Conservation (phyloP, 2,329 filamentous ascomycete genomes). For the Calonectria montana region DNA sequence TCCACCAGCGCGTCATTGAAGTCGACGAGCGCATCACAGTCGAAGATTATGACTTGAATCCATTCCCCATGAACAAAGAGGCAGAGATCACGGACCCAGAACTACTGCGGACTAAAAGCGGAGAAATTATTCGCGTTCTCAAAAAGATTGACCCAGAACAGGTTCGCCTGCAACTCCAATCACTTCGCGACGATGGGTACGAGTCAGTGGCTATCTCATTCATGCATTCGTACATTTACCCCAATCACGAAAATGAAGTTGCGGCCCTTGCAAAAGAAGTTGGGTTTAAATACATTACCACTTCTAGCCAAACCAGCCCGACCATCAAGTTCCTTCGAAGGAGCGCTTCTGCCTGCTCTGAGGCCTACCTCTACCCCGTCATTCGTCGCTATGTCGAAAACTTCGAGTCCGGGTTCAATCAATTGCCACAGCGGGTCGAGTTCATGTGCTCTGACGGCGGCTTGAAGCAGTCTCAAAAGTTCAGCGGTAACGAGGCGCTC, state of each 20-base stretch:
- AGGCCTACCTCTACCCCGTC: constrained; percentile 78
- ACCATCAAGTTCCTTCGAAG: constrained; percentile 78
- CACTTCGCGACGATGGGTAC: constrained; percentile 73
- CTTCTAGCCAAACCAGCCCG: constrained; percentile 74
- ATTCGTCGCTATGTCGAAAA: constrained; percentile 76
- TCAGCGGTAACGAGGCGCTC: constrained; percentile 74
- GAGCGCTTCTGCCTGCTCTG: constrained; percentile 75
- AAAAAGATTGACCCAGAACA: constrained; percentile 61
- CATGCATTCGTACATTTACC: constrained; percentile 90
- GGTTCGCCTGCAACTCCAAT: constrained; percentile 67
- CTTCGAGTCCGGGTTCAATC: constrained; percentile 73
- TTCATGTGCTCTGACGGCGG: constrained; percentile 73
- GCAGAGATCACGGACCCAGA: constrained; percentile 48
- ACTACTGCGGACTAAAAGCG: constrained; percentile 64
- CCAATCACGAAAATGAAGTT: constrained; percentile 80
- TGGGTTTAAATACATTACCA: constrained; percentile 76
- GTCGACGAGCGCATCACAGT: constrained; percentile 78
- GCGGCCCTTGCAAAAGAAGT: constrained; percentile 79
- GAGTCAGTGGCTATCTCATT: constrained; percentile 85
- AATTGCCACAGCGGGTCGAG: constrained; percentile 67
- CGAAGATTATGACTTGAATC: constrained; percentile 77
- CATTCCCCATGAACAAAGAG: constrained; percentile 62
- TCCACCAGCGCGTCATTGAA: constrained; percentile 76
- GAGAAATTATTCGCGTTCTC: constrained; percentile 73
- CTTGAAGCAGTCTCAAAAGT: constrained; percentile 62